Evolutionary conservation across 805 yeast species (phyloP).

Genomic region (Komagataella pastoris): DNA sequence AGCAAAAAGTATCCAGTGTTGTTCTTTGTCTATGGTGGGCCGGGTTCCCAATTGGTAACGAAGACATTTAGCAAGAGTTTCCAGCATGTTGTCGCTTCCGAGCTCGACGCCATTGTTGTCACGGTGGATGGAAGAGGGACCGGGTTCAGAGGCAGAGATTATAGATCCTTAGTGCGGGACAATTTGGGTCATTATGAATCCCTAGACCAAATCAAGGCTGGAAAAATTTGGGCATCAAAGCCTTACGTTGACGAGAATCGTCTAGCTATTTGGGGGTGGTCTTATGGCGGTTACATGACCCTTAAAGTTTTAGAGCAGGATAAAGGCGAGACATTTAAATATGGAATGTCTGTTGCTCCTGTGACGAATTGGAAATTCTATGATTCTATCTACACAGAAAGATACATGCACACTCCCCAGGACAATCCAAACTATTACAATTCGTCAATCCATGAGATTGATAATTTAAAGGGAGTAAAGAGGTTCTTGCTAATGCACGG

Average conservation of each 20-base stretch:
- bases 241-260: constrained; percentile 52
- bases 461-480: constrained; percentile 37
- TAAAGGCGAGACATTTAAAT: constrained; percentile 59
- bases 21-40: constrained; percentile 91
- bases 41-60: constrained; percentile 77
- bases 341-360: constrained; percentile 95
- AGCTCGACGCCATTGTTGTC: constrained; percentile 72
- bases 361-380: constrained; percentile 90
- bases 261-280: constrained; percentile 96
- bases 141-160: constrained; percentile 71
- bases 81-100: constrained; percentile 67
- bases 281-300: constrained; percentile 92
- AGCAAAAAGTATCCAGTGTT: constrained; percentile 65
- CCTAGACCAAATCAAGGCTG: constrained; percentile 78
- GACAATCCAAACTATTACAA: constrained; percentile 52
- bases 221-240: constrained; percentile 49
- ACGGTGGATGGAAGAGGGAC: constrained; percentile 97
- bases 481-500: constrained; percentile 91
- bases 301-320: constrained; percentile 81
- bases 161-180: constrained; percentile 71
- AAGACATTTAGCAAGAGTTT: constrained; percentile 47
- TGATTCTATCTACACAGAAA: constrained; percentile 88
- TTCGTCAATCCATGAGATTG: constrained; percentile 43
- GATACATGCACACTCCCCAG: constrained; percentile 83
- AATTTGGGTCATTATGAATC: constrained; percentile 75